Conservation (phyloP, 306 rosid genomes). For the Nissolia schottii region DNA sequence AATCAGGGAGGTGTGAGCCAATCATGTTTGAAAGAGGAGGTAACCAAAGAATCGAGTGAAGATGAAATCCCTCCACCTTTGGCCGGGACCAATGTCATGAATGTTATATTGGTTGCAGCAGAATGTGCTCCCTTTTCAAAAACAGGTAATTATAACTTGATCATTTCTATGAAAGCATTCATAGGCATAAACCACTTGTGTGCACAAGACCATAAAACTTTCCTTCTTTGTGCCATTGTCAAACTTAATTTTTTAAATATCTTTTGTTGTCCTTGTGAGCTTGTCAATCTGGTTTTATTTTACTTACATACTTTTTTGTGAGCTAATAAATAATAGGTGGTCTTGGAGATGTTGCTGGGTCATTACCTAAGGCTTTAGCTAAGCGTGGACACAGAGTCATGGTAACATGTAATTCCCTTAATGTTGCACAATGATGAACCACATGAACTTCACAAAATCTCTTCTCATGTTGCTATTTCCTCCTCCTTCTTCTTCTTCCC, state of each 20-base stretch:
- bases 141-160: conserved; percentile 50
- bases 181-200: not conserved
- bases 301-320: conserved; percentile 22
- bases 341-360: conserved; percentile 86
- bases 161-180: not conserved
- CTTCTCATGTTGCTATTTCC: not conserved
- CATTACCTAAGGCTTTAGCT: conserved; percentile 90
- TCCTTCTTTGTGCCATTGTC: not conserved
- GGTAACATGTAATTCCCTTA: conserved; percentile 41
- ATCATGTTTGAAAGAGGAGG: conserved; percentile 13
- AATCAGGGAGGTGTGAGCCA: conserved; percentile 17
- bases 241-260: not conserved
- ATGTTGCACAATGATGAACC: not conserved
- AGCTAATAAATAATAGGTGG: conserved; percentile 72
- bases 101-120: conserved; percentile 67
- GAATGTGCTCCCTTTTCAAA: conserved; percentile 87
- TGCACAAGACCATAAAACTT: not conserved
- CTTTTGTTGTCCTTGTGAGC: not conserved
- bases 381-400: conserved; percentile 90
- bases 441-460: not conserved
- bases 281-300: not conserved
- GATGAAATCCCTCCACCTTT: conserved; percentile 50
- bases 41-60: conserved; percentile 20
- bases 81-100: conserved; percentile 83
- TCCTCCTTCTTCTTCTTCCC: not conserved